Base-by-base conservation (phyloP, 306 rosid species). In the Purshia tridentata region DNA sequence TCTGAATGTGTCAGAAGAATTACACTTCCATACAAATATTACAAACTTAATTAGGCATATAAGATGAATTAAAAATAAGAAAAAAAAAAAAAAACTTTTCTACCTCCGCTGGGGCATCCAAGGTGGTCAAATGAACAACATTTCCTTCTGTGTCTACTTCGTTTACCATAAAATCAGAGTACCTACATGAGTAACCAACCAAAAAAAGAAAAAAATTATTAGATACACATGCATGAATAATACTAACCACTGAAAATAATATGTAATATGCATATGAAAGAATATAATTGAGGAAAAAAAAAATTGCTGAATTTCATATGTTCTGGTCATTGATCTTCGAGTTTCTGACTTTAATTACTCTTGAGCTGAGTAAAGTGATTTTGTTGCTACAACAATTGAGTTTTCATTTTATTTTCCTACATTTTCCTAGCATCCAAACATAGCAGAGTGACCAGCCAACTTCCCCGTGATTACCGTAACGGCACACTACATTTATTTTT, bases 131-230 rank as follows among this genome's bases (percentile, higher is more conserved):
- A 42, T 77, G 91, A 81, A 84, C 90, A 76, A 91, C 89, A 50
- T 87, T 74, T 74, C 89, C 97, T 48, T 86, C 94, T 2, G 40
- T 72, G 71, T 86, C 97, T n/a, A 94, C 98, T 89, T 94, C 97
- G 14, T 94, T 83, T 42, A 94, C 97, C 55, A 94, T 91, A 76
- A 94, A 94, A 79, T 91, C 98, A 65, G 97, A 88, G 75, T 94
- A 94, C 88, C 98, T 93, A 63, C 1, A 83, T 57, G 76, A 84
- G 71, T 76, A 22, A 83, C 70, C 52, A 73, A 48, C 45, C 35
- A 29, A 23, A 46, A 67, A 23, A 66, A 16, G 63, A 13, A 42
- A 19, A 52, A 51, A 39, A n/a, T 61, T 23, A 55, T 49, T 16
- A 54, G 16, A 46, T 42, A 10, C 57, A 41, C 23, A 15, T 41